phyloP scores from a whole-genome alignment of 768 basidiomycete species.

The Xerocomus brunneocitrinus region DNA sequence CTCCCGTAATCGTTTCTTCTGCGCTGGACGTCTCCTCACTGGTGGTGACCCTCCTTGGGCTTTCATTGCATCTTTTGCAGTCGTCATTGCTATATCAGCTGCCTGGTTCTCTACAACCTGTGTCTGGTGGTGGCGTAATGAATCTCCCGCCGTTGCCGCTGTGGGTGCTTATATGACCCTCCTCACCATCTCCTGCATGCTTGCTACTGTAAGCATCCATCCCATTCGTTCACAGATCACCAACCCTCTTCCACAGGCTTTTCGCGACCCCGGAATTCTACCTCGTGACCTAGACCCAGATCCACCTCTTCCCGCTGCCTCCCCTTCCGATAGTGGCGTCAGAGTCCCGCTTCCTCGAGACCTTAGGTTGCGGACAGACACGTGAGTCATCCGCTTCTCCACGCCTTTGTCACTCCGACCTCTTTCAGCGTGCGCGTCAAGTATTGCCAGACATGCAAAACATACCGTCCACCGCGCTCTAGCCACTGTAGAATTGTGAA shows the following conservation, averaged over 20 bases:
- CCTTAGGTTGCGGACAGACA: conserved; percentile 69
- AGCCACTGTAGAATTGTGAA: conserved; percentile 93
- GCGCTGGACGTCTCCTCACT: conserved; percentile 66
- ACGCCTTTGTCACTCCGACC: not conserved
- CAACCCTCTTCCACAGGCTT: conserved; percentile 45
- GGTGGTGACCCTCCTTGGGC: conserved; percentile 87
- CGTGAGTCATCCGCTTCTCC: conserved; percentile 44
- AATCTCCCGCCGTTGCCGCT: conserved; percentile 64
- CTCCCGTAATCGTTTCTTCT: conserved; percentile 73
- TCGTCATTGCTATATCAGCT: conserved; percentile 66
- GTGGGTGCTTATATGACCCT: conserved; percentile 62
- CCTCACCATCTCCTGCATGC: conserved; percentile 70
- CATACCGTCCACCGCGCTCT: conserved; percentile 88
- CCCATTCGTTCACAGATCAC: not conserved
- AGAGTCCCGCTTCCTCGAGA: conserved; percentile 75
- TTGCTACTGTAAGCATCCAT: conserved; percentile 57
- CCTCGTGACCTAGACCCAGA: conserved; percentile 84
- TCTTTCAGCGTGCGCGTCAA: conserved; percentile 75
- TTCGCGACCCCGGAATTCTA: conserved; percentile 81
- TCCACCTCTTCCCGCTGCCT: conserved; percentile 66
- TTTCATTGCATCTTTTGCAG: conserved; percentile 57
- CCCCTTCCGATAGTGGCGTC: conserved; percentile 58
- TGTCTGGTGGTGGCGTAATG: conserved; percentile 83
- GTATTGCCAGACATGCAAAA: conserved; percentile 90
- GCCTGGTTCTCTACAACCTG: conserved; percentile 88